These are phyloP conservation scores for Colletotrichum gloeosporioides DNA, from an alignment of 2,329 filamentous ascomycete species.

Conservation along the genomic window DNA sequence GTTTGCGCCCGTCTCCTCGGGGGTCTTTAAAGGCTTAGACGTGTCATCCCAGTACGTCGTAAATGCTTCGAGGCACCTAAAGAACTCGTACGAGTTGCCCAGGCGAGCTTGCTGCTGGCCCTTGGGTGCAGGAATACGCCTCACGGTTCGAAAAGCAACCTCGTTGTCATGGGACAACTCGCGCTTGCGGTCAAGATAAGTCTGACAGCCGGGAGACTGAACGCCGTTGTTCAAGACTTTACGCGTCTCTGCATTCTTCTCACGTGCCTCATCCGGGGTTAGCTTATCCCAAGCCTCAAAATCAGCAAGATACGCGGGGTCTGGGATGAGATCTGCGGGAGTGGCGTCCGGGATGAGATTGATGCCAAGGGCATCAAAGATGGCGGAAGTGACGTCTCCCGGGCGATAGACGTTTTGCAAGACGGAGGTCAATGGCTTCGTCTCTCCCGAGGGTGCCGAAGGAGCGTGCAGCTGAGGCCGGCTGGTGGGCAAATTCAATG, in stretches of 20 bases:
- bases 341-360: conserved; percentile 57
- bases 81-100: conserved; percentile 71
- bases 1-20: not conserved
- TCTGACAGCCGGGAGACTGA: conserved; percentile 60
- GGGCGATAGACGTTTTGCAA: conserved; percentile 61
- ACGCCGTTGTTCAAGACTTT: conserved; percentile 57
- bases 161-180: conserved; percentile 64
- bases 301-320: conserved; percentile 57
- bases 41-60: conserved; percentile 69
- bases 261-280: conserved; percentile 52
- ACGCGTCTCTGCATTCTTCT: conserved; percentile 53
- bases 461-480: conserved; percentile 30
- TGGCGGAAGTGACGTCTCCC: conserved; percentile 49
- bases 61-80: conserved; percentile 64
- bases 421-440: conserved; percentile 50
- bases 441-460: conserved; percentile 22
- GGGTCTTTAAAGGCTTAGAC: conserved; percentile 36
- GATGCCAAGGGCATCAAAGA: conserved; percentile 64
- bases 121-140: conserved; percentile 59
- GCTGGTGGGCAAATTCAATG: conserved; percentile 55
- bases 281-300: conserved; percentile 57
- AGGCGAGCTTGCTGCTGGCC: conserved; percentile 60
- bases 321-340: conserved; percentile 57
- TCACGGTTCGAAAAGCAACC: conserved; percentile 65
- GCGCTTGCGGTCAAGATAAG: conserved; percentile 62